Evolutionary conservation across 331 rosid species (phyloP), one percentile per base, ranked within the genome.

Genomic region (Quercus tomentella): DNA sequence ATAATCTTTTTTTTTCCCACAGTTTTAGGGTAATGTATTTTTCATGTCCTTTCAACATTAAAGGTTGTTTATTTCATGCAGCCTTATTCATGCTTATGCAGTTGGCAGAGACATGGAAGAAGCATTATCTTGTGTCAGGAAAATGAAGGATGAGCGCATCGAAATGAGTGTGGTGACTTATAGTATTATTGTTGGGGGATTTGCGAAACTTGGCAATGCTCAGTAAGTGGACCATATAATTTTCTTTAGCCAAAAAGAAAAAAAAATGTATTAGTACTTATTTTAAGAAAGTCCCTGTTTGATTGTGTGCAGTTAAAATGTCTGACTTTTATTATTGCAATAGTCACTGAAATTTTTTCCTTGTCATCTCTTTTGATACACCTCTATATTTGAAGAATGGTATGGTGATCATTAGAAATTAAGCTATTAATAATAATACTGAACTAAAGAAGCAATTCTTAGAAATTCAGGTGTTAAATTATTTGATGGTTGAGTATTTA

Each of bases 81-180:
- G 98, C 92, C 97, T 92, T 83, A 90, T 95, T 86, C 97, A 95
- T 77, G 98, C 98, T 81, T 95, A 95, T 89, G 97, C 97, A 87
- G 97, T 92, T 86, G 97, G 97, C 79, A 91, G 97, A 93, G 98
- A 95, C 85, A 95, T 95, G 98, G 97, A 90, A 76, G 98, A 95
- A 85, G 98, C 98, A 72, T 86, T 95, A 80, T 86, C 88, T 73
- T 95, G 98, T 85, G 97, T 87, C 82, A 91, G 82, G 87, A 95
- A 88, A 90, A 95, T 95, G 98, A 90, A 92, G 85, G 94, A 89
- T 10, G 98, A 95, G 87, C 88, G 93, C 72, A 79, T 95, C 23
- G 97, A 92, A 84, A 85, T 90, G 96, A 95, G 85, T 80, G 84
- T 92, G 87, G 98, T 95, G 82, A 95, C 98, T 62, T 95, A 92